phyloP scores from a whole-genome alignment of 305 asterid genomes.

The Withania somnifera region DNA sequence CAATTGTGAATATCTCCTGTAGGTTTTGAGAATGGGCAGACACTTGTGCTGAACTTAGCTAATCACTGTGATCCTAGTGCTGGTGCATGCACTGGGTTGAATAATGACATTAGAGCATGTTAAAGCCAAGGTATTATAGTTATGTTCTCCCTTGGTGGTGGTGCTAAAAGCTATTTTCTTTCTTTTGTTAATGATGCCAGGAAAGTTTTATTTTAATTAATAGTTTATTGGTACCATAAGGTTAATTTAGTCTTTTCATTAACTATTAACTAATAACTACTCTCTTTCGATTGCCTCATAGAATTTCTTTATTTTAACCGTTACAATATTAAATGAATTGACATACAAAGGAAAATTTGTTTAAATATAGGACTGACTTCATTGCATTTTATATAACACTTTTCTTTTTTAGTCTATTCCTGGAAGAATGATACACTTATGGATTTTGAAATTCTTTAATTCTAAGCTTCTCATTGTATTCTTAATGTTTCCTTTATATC shows the following conservation, averaged over 20 bases:
- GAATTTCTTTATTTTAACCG: neutral
- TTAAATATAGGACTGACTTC: neutral
- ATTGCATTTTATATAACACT: neutral
- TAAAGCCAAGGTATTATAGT: slow-evolving; percentile 20
- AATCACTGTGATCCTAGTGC: slow-evolving; percentile 19
- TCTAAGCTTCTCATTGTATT: neutral
- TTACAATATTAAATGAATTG: neutral
- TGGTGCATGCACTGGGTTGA: slow-evolving; percentile 8
- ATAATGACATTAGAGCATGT: slow-evolving; percentile 14
- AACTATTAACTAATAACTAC: too few species aligned
- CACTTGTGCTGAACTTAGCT: slow-evolving; percentile 17
- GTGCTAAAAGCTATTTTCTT: slow-evolving; percentile 14
- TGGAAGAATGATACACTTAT: neutral
- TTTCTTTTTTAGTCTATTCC: neutral
- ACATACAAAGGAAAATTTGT: neutral
- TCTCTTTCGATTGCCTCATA: too few species aligned
- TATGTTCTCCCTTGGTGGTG: slow-evolving; percentile 23
- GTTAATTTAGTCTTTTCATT: neutral
- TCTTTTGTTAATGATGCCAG: slow-evolving; percentile 19
- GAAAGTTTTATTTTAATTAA: neutral
- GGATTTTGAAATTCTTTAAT: neutral
- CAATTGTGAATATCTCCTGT: slow-evolving; percentile 12
- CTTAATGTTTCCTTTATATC: neutral
- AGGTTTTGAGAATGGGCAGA: slow-evolving; percentile 7
- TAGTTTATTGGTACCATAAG: neutral